Conservation (phyloP, 441 rosid genomes). For the Biscutella auriculata region DNA sequence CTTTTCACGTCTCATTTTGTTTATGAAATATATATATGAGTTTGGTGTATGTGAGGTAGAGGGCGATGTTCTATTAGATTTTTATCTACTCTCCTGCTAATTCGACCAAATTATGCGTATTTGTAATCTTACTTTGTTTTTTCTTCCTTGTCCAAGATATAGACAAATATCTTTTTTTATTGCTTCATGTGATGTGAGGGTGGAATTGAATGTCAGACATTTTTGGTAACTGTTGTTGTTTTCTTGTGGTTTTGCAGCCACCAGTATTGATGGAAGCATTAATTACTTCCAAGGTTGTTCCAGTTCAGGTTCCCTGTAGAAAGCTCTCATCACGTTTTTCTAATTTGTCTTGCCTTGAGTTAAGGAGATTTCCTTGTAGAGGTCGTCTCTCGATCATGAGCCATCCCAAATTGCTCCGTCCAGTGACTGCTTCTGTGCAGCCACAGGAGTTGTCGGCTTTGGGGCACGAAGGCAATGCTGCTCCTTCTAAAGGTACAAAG, state of each 20-base stretch:
- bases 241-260: conserved; percentile 22
- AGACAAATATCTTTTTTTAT: not conserved
- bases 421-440: conserved; percentile 43
- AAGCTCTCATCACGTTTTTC: conserved; percentile 22
- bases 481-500: conserved; percentile 55
- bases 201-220: not conserved
- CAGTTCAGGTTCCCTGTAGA: conserved; percentile 24
- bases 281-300: conserved; percentile 28
- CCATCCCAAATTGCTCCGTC: conserved; percentile 28
- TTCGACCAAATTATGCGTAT: not conserved
- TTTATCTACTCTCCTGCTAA: not conserved
- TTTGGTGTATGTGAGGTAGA: not conserved
- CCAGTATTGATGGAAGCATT: conserved; percentile 53
- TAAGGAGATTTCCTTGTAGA: conserved; percentile 16
- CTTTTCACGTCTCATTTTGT: not conserved
- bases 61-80: not conserved
- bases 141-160: not conserved
- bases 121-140: not conserved
- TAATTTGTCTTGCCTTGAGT: conserved; percentile 22
- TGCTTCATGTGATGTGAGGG: not conserved
- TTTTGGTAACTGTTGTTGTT: not conserved
- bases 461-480: conserved; percentile 29
- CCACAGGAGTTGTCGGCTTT: conserved; percentile 31
- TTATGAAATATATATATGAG: not conserved
- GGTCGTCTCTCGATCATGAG: conserved; percentile 23